Conservation (phyloP, 345 rosid genomes). For the Pistacia atlantica region DNA sequence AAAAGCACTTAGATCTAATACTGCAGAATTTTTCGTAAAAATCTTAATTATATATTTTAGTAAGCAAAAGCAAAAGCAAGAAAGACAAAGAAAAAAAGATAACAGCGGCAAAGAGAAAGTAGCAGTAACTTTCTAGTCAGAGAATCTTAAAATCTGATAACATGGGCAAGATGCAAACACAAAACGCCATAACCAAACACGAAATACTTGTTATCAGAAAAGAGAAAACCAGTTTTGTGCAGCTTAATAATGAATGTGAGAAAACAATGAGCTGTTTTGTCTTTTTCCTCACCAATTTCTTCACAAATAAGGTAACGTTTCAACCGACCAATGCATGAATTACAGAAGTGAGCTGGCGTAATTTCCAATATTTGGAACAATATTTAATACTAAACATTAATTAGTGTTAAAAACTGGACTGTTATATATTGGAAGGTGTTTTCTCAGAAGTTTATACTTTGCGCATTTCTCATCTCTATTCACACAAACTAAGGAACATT, state of each 20-base stretch:
- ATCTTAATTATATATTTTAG: too few relatives aligned
- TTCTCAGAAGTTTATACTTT: too few relatives aligned
- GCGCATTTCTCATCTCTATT: background rate
- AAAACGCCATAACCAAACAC: background rate
- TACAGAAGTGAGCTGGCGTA: background rate
- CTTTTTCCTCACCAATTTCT: background rate
- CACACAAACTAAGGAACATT: background rate
- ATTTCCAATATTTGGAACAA: background rate
- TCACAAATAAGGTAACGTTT: background rate
- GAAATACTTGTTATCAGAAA: background rate
- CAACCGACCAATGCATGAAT: background rate
- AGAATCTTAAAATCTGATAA: background rate
- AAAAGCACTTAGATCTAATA: too few relatives aligned
- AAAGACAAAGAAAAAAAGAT: too few relatives aligned
- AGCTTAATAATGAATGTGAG: background rate
- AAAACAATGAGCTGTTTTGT: background rate
- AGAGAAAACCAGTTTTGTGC: background rate
- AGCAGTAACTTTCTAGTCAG: background rate
- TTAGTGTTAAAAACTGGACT: background rate
- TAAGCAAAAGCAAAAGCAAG: too few relatives aligned
- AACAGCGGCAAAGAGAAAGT: background rate
- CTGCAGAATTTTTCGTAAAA: too few relatives aligned
- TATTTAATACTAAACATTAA: background rate
- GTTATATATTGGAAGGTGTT: background rate
- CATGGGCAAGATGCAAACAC: background rate